A percentile compares a stretch with the other conserved stretches of the same genome.
Conservation (phyloP, 2,329 filamentous ascomycete genomes). For the Phyllosticta citriasiana region DNA sequence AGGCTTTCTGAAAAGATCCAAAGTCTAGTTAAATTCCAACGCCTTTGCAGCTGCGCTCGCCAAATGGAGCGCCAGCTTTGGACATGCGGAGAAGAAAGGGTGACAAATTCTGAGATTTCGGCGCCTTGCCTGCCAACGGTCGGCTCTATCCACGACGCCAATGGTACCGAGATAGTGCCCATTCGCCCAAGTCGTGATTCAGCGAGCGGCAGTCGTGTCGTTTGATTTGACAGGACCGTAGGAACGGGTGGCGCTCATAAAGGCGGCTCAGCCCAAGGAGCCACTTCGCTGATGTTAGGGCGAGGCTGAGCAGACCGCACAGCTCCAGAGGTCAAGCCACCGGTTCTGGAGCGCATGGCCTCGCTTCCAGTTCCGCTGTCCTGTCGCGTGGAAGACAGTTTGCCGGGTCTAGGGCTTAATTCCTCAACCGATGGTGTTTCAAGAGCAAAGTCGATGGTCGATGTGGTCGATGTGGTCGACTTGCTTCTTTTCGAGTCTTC, state of each 20-base stretch:
- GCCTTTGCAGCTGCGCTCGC: not conserved
- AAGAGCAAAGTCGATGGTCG: not conserved
- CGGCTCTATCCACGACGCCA: not conserved
- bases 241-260: not conserved
- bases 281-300: not conserved
- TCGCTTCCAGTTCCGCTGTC: conserved; percentile 3
- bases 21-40: not conserved
- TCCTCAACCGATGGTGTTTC: not conserved
- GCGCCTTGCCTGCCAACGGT: not conserved
- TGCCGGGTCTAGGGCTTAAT: not conserved
- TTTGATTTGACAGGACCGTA: not conserved
- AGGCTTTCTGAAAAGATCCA: not conserved
- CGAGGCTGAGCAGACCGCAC: not conserved
- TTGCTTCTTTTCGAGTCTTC: not conserved
- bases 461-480: not conserved
- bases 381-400: not conserved
- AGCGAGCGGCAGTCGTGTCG: not conserved
- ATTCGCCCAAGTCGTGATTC: not conserved
- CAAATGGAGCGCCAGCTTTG: not conserved
- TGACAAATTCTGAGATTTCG: not conserved
- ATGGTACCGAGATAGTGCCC: not conserved
- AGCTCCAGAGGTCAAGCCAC: not conserved
- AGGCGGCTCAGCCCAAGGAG: not conserved
- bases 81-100: not conserved
- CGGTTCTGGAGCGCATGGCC: not conserved